Conservation (phyloP, 2,329 filamentous ascomycete species). For the Macrophomina phaseolina region DNA sequence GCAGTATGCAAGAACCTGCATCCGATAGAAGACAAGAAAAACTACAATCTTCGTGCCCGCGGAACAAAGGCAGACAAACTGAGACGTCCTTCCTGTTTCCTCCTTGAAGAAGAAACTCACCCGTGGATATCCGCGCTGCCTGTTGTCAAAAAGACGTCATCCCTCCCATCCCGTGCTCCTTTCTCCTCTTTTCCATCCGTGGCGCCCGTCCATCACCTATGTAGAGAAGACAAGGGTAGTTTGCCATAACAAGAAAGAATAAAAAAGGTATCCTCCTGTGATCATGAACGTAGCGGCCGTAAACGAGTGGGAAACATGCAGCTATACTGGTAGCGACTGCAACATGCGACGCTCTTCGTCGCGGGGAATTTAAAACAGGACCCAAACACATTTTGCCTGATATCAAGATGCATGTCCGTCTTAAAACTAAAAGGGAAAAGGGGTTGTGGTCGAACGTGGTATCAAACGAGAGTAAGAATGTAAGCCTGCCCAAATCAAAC, state of each 20-base stretch:
- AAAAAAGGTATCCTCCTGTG: slow-evolving; percentile 22
- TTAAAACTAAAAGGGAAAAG: background rate
- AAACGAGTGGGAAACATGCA: slow-evolving; percentile 6
- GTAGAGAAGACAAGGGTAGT: slow-evolving; percentile 15
- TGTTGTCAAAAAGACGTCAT: slow-evolving; percentile 5
- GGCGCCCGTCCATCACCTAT: slow-evolving; percentile 8
- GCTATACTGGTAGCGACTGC: slow-evolving; percentile 8
- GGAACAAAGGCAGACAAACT: background rate
- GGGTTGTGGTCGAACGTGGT: background rate
- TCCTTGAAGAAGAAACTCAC: background rate
- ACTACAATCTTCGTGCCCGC: background rate
- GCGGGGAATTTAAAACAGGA: background rate
- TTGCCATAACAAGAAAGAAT: background rate
- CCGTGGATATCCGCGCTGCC: slow-evolving; percentile 16
- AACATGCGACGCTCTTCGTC: background rate
- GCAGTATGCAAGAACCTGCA: background rate
- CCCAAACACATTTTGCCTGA: background rate
- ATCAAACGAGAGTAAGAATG: slow-evolving; percentile 20
- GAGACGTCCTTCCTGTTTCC: slow-evolving; percentile 8
- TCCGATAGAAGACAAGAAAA: background rate
- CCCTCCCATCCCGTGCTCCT: slow-evolving; percentile 19
- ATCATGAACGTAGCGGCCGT: slow-evolving; percentile 6
- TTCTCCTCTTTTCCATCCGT: slow-evolving; percentile 22
- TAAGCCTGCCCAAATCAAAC: slow-evolving; percentile 9
- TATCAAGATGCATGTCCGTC: background rate